phyloP scores from a whole-genome alignment of 768 basidiomycete species.

The Phlebiopsis flavidoalba region DNA sequence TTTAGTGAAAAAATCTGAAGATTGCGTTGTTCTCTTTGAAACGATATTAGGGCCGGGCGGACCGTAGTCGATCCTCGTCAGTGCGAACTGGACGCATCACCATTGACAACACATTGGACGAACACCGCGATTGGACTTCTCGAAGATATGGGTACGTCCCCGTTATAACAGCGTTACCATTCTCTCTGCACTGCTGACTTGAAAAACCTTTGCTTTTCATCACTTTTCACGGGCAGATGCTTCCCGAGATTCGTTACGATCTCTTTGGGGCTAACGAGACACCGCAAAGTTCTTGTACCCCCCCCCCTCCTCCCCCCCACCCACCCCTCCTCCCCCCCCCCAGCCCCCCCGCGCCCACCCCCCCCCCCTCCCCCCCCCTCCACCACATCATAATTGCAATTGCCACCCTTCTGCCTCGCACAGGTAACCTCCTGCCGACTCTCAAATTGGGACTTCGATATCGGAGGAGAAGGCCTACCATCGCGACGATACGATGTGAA shows the following conservation, averaged over 20 bases:
- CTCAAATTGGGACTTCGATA: too few species aligned
- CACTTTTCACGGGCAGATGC: conserved; percentile 54
- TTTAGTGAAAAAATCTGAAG: too few species aligned
- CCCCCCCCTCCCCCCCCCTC: too few species aligned
- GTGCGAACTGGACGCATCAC: conserved; percentile 73
- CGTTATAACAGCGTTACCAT: background rate
- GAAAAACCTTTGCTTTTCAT: too few species aligned
- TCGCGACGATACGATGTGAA: too few species aligned
- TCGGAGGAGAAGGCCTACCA: too few species aligned
- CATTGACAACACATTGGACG: conserved; percentile 92
- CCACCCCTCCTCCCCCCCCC: too few species aligned
- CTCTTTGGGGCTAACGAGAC: conserved; percentile 87
- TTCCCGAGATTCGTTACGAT: conserved; percentile 88
- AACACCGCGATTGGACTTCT: conserved; percentile 84
- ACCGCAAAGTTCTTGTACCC: conserved; percentile 95
- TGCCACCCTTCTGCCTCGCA: too few species aligned
- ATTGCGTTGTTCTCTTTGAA: background rate
- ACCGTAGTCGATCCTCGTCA: conserved; percentile 74
- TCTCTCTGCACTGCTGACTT: background rate
- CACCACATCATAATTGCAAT: too few species aligned
- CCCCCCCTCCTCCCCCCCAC: too few species aligned
- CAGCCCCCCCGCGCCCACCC: too few species aligned
- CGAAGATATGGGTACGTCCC: conserved; percentile 77
- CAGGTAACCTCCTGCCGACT: too few species aligned
- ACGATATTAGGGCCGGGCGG: conserved; percentile 65